phyloP scores from a whole-genome alignment of 495 filamentous ascomycete genomes.

The Penicillium macrosclerotiorum region DNA sequence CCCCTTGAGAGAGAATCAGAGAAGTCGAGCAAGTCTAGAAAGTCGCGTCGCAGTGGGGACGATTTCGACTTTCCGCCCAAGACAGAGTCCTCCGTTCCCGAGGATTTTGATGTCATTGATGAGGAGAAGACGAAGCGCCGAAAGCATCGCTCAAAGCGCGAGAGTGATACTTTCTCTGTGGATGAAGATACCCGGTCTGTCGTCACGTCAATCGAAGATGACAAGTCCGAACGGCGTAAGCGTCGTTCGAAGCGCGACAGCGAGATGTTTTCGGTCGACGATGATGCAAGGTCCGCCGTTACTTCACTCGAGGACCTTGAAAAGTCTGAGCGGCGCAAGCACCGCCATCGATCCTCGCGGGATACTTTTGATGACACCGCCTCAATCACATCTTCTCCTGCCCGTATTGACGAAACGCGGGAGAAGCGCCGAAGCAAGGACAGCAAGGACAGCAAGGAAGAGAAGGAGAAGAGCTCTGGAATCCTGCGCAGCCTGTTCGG shows the following conservation, averaged over 20 bases:
- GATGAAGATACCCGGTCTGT: slow-evolving; percentile 19
- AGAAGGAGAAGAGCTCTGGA: slow-evolving; percentile 32
- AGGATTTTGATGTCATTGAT: slow-evolving; percentile 10
- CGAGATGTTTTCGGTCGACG: slow-evolving; percentile 14
- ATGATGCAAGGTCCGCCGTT: slow-evolving; percentile 18
- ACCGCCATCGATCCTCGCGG: slow-evolving; percentile 14
- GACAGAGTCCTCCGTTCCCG: not conserved
- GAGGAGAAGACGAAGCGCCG: slow-evolving; percentile 22
- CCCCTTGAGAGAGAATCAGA: slow-evolving; percentile 14
- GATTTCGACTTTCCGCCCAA: slow-evolving; percentile 22
- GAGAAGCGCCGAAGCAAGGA: slow-evolving; percentile 31
- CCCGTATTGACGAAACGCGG: slow-evolving; percentile 25
- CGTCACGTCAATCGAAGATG: slow-evolving; percentile 16
- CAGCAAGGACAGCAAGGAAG: slow-evolving; percentile 26
- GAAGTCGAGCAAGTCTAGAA: slow-evolving; percentile 20
- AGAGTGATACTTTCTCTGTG: slow-evolving; percentile 19
- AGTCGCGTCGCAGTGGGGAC: slow-evolving; percentile 19
- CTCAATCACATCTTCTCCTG: slow-evolving; percentile 37
- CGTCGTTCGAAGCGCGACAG: slow-evolving; percentile 33
- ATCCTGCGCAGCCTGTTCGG: slow-evolving; percentile 41
- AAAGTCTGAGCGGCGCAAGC: slow-evolving; percentile 20
- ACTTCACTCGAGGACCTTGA: slow-evolving; percentile 17
- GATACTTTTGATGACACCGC: slow-evolving; percentile 30
- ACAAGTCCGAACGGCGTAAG: slow-evolving; percentile 24
- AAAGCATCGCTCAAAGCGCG: slow-evolving; percentile 32